These are phyloP conservation scores for Mortierella polycephala DNA, from an alignment of 371 early-diverging fungal genomes.

Conservation along the genomic window DNA sequence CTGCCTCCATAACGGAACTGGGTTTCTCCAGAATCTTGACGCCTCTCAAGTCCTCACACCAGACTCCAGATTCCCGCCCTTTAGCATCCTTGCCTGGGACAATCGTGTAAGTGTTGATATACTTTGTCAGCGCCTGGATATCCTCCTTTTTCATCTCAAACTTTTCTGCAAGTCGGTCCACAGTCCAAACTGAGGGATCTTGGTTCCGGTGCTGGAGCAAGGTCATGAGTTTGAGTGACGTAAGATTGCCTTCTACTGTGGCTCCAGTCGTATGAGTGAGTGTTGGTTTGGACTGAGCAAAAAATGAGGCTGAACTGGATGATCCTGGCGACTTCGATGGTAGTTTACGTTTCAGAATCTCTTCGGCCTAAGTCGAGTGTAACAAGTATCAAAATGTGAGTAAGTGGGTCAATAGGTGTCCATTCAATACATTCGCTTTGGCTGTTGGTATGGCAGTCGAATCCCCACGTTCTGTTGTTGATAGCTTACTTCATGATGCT, in stretches of 20 bases:
- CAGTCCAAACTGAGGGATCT: conserved; percentile 48
- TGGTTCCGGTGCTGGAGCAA: conserved; percentile 40
- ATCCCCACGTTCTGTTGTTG: not conserved
- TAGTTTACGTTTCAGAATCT: conserved; percentile 36
- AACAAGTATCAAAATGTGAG: not conserved
- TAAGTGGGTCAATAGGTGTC: no score
- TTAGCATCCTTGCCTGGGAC: conserved; percentile 51
- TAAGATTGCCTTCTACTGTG: conserved; percentile 9
- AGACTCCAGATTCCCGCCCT: conserved; percentile 48
- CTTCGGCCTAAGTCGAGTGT: conserved; percentile 27
- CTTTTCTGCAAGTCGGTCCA: conserved; percentile 18
- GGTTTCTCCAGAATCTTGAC: conserved; percentile 39
- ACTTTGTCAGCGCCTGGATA: conserved; percentile 26
- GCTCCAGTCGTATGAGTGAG: not conserved
- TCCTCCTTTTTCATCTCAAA: conserved; percentile 32
- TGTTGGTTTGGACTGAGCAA: conserved; percentile 18
- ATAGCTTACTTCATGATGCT: conserved; percentile 41
- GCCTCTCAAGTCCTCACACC: conserved; percentile 51
- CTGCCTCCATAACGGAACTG: conserved; percentile 25
- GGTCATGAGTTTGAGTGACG: conserved; percentile 45
- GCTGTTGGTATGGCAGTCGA: not conserved
- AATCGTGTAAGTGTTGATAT: conserved; percentile 52
- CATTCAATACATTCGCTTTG: no score
- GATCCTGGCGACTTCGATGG: conserved; percentile 34
- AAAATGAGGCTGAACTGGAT: not conserved